Conservation (phyloP, 257 asterid genomes). For the Euphrasia confusa region DNA sequence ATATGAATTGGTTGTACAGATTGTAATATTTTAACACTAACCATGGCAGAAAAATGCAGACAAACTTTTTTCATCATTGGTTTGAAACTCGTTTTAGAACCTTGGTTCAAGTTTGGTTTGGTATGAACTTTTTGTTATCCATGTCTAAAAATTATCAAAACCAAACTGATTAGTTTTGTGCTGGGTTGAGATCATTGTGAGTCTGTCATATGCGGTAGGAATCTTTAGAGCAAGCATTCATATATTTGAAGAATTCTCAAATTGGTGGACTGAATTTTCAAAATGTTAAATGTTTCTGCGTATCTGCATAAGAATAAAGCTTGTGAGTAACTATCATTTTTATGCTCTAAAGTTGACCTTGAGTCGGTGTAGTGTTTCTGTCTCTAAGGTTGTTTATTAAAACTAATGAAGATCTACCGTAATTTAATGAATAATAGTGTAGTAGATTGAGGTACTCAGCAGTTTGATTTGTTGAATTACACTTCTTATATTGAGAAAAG, state of each 20-base stretch:
- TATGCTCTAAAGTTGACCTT: not conserved
- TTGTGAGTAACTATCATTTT: not conserved
- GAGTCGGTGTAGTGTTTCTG: not conserved
- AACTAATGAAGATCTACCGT: not conserved
- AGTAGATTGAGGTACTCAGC: not conserved
- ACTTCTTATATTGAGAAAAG: constrained; percentile 15
- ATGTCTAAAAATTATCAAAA: constrained; percentile 3
- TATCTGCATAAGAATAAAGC: not conserved
- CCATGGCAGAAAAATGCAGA: not conserved
- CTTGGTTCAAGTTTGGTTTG: not conserved
- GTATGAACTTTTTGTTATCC: not conserved
- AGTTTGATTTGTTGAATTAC: not conserved
- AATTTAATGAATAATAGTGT: not conserved
- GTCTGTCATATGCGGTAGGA: constrained; percentile 3
- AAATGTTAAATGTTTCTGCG: not conserved
- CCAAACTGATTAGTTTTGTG: not conserved
- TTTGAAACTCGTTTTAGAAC: not conserved
- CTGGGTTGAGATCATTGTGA: not conserved
- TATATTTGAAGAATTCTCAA: constrained; percentile 4
- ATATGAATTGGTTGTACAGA: not conserved
- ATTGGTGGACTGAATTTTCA: constrained; percentile 11
- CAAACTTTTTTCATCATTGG: constrained; percentile 2
- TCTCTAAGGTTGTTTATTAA: constrained; percentile 2
- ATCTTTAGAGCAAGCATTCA: not conserved
- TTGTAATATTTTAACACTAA: not conserved